phyloP scores from a whole-genome alignment of 768 basidiomycete genomes.

The Kwoniella dendrophila region DNA sequence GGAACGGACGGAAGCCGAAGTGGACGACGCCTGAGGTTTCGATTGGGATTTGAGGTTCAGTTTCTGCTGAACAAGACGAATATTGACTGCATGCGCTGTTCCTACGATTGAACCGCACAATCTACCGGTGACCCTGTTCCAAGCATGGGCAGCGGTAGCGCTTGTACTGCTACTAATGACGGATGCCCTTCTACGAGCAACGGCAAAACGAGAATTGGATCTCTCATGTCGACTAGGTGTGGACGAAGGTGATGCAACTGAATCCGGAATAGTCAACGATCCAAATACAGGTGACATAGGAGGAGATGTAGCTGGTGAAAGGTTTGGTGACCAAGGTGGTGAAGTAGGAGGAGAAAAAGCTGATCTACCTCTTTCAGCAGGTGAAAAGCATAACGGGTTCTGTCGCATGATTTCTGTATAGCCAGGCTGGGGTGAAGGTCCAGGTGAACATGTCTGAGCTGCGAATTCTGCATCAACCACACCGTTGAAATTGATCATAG shows the following conservation, averaged over 20 bases:
- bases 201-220: conserved; percentile 15
- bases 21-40: conserved; percentile 5
- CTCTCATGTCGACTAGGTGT: conserved; percentile 3
- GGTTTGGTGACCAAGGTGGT: conserved; percentile 5
- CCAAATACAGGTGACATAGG: conserved; percentile 14
- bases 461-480: conserved; percentile 7
- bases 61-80: conserved; percentile 28
- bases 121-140: conserved; percentile 37
- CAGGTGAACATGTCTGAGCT: not conserved
- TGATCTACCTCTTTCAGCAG: conserved; percentile 4
- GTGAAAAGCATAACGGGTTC: conserved; percentile 11
- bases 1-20: conserved; percentile 7
- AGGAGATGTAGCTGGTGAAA: conserved; percentile 14
- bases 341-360: conserved; percentile 13
- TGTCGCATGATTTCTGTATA: conserved; percentile 13
- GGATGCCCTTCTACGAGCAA: conserved; percentile 31
- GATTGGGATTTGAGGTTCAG: not conserved
- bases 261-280: conserved; percentile 10
- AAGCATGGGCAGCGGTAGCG: conserved; percentile 30
- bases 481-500: conserved; percentile 31
- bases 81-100: conserved; percentile 19
- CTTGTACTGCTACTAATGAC: conserved; percentile 25
- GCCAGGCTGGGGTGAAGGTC: conserved; percentile 9
- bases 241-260: not conserved
- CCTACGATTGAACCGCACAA: conserved; percentile 37